Evolutionary conservation across 1,284 basidiomycete species (phyloP).

Genomic region (Trichosporon sp.): DNA sequence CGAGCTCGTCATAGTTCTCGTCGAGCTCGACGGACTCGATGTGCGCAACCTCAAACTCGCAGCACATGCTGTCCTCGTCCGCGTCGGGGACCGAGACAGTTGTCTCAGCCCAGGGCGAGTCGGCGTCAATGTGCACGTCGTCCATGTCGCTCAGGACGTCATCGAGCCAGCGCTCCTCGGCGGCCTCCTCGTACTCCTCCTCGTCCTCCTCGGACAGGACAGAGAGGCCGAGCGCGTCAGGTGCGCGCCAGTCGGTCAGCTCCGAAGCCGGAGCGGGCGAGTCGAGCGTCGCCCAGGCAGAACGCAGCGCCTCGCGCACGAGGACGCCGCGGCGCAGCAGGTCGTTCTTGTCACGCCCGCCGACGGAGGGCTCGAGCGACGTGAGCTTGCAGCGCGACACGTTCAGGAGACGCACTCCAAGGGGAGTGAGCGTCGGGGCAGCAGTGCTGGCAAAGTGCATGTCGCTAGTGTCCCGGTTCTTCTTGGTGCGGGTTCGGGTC

Average conservation of each 20-base stretch:
- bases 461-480: background rate
- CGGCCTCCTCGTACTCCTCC: slow-evolving; percentile 21
- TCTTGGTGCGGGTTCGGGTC: background rate
- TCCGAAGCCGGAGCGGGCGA: slow-evolving; percentile 22
- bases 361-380: slow-evolving; percentile 26
- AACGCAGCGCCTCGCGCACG: slow-evolving; percentile 36
- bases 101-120: slow-evolving; percentile 28
- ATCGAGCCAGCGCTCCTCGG: slow-evolving; percentile 39
- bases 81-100: slow-evolving; percentile 23
- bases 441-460: slow-evolving; percentile 37
- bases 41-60: background rate
- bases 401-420: slow-evolving; percentile 37
- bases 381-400: slow-evolving; percentile 39
- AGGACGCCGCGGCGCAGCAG: slow-evolving; percentile 34
- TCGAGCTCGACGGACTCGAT: slow-evolving; percentile 4
- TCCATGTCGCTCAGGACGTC: slow-evolving; percentile 32
- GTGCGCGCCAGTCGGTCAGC: slow-evolving; percentile 34
- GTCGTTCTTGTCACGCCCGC: slow-evolving; percentile 24
- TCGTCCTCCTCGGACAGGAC: slow-evolving; percentile 41
- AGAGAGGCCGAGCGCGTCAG: slow-evolving; percentile 35
- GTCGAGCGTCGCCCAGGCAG: slow-evolving; percentile 40
- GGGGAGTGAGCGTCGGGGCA: slow-evolving; percentile 36
- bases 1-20: slow-evolving; percentile 15
- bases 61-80: slow-evolving; percentile 16
- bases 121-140: slow-evolving; percentile 24